Base-by-base conservation (phyloP, 2,329 filamentous ascomycete species). In the Colletotrichum neosansevieriae region DNA sequence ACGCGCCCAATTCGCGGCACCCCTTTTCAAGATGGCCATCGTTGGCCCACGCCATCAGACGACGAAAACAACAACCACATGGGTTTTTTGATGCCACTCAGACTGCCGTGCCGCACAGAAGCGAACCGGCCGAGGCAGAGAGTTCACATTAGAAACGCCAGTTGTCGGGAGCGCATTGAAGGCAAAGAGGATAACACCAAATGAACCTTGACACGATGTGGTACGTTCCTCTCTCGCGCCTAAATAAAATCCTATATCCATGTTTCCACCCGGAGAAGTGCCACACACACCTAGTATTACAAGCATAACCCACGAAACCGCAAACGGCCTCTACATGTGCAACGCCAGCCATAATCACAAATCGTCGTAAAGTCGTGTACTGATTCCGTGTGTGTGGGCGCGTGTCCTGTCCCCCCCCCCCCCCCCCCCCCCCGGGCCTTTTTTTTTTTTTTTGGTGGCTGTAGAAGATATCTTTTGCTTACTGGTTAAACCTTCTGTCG, bases 81-180 rank as follows among this genome's bases (percentile, higher is more conserved):
- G 63, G 42, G 32, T 34, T 24, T 32, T 40, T 45, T 58, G 12
- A 38, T 53, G 29, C 38, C 40, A 38, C 47, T 47, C 38, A 38
- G 38, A 36, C 45, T 38, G 29, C 38, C 34, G 36, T 32, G 36
- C 36, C 50, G 50, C 59, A 63, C 49, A 54, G 38, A 56, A n/a
- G 49, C 38, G 49, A 59, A 36, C 42, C 24, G 50, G 19, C 66
- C 66, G 62, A 60, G 53, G 60, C 38, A 49, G 7, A 59, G 15
- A 56, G 17, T 60, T 60, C 56, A 65, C 62, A 60, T 65, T 54
- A 45, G 61, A 60, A 69, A 60, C 54, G 32, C 13, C 50, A 24
- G 24, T 12, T 24, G 44, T 34, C 17, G 34, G 17, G 51, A 21
- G 34, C 4, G 17, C 15, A 51, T 6, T 3, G 38, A 11, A 32